phyloP scores from a whole-genome alignment of 768 basidiomycete species.

The Tylopilus sp. region DNA sequence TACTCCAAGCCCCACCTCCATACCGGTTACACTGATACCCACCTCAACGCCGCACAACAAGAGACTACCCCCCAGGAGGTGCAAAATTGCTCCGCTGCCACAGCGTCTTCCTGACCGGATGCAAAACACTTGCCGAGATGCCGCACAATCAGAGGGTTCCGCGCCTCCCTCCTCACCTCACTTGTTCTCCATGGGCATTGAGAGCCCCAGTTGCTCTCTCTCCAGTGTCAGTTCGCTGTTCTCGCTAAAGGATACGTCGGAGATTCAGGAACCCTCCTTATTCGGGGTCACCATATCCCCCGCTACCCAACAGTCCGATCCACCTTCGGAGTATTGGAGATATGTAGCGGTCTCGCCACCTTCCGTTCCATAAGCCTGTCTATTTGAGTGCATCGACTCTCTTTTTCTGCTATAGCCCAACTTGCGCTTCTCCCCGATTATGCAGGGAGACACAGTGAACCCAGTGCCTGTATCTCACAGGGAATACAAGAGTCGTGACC shows the following conservation, averaged over 20 bases:
- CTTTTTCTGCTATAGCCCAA: too few relatives aligned
- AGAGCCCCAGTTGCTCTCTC: neutral
- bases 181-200: constrained; percentile 1
- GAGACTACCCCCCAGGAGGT: neutral
- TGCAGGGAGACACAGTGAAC: too few relatives aligned
- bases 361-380: neutral
- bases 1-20: neutral
- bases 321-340: neutral
- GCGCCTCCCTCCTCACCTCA: constrained; percentile 1
- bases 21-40: constrained; percentile 11
- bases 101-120: constrained; percentile 1
- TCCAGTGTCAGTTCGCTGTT: constrained; percentile 1
- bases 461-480: too few relatives aligned
- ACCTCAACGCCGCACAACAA: neutral
- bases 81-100: constrained; percentile 8
- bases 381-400: too few relatives aligned
- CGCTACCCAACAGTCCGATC: neutral
- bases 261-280: neutral
- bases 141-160: constrained; percentile 7
- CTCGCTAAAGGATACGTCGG: neutral
- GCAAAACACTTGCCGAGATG: neutral
- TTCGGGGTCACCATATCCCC: constrained; percentile 1
- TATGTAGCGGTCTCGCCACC: neutral
- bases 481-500: too few relatives aligned
- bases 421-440: too few relatives aligned